Evolutionary conservation across 1,139 yeast species (phyloP).

Genomic region (Suhomyces guaymorum): DNA sequence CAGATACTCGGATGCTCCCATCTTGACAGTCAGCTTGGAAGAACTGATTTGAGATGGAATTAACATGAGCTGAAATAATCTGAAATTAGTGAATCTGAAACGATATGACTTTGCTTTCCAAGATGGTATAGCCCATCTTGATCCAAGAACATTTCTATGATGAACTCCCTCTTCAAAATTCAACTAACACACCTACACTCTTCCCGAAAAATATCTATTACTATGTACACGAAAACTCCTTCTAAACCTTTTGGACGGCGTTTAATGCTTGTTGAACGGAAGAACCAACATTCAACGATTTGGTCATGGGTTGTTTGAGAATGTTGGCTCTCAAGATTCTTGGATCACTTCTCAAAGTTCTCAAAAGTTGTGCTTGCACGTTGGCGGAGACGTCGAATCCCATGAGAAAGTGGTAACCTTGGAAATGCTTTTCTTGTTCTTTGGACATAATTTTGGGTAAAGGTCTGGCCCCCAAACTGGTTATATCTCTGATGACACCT

Average conservation of each 20-base stretch:
- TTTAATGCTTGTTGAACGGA: slow-evolving; percentile 44
- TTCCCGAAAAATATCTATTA: slow-evolving; percentile 3
- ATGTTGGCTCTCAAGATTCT: slow-evolving; percentile 81
- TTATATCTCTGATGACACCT: slow-evolving; percentile 84
- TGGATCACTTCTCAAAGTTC: slow-evolving; percentile 84
- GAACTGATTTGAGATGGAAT: too few relatives aligned
- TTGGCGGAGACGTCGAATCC: slow-evolving; percentile 82
- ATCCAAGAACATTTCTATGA: too few relatives aligned
- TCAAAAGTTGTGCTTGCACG: slow-evolving; percentile 80
- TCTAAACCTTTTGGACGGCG: slow-evolving; percentile 15
- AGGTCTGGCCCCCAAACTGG: slow-evolving; percentile 74
- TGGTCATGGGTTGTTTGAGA: slow-evolving; percentile 63
- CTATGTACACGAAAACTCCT: slow-evolving; percentile 7
- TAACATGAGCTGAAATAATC: too few relatives aligned
- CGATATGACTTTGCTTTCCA: too few relatives aligned
- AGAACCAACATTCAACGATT: slow-evolving; percentile 53
- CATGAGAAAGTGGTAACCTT: slow-evolving; percentile 85
- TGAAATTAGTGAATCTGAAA: too few relatives aligned
- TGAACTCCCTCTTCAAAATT: too few relatives aligned
- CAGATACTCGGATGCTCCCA: too few relatives aligned
- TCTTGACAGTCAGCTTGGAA: too few relatives aligned
- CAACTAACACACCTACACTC: neutral
- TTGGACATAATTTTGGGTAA: slow-evolving; percentile 81
- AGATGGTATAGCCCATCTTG: too few relatives aligned
- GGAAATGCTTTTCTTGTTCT: slow-evolving; percentile 87